Evolutionary conservation across 2,329 filamentous ascomycete species (phyloP).

Genomic region (Zymoseptoria ardabiliae): DNA sequence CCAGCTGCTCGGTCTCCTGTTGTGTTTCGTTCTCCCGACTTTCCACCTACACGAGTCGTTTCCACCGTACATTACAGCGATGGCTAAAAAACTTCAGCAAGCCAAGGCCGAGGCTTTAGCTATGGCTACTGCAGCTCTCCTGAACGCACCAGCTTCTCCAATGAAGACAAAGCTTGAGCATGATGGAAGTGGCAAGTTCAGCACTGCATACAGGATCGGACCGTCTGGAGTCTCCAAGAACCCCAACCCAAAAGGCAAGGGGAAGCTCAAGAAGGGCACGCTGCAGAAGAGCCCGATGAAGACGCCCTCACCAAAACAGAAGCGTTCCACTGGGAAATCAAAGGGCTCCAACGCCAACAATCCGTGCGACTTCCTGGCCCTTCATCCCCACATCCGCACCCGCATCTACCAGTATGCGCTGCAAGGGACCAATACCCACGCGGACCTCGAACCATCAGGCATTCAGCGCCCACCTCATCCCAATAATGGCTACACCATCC

Average conservation of each 20-base stretch:
- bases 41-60: too few relatives aligned
- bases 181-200: background rate
- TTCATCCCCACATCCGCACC: background rate
- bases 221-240: background rate
- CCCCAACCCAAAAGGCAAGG: background rate
- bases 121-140: too few relatives aligned
- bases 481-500: background rate
- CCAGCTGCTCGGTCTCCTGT: too few relatives aligned
- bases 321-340: background rate
- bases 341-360: background rate
- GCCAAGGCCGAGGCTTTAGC: background rate
- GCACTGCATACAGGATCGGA: background rate
- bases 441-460: background rate
- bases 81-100: background rate
- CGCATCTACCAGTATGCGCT: background rate
- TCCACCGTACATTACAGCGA: too few relatives aligned
- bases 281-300: background rate
- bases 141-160: background rate
- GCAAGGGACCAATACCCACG: background rate
- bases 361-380: background rate
- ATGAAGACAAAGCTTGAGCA: background rate
- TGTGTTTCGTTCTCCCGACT: too few relatives aligned
- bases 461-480: background rate
- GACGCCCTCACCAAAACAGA: background rate
- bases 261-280: background rate